Evolutionary conservation across 371 early-diverging fungal species (phyloP).

Genomic region (Circinella minor): DNA sequence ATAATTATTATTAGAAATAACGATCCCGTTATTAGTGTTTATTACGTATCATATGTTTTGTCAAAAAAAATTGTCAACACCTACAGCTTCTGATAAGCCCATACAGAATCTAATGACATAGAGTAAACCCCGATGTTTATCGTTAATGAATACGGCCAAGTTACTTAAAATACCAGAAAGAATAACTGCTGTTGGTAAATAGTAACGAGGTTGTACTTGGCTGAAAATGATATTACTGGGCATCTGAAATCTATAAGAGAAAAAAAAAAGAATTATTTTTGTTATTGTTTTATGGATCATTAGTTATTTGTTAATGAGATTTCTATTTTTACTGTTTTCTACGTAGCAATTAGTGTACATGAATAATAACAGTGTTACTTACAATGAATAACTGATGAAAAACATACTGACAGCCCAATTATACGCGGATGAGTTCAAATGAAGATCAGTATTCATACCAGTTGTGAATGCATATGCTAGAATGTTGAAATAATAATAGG

Average conservation of each 20-base stretch:
- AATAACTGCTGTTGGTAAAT: slow-evolving; percentile 9
- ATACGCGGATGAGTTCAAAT: slow-evolving; percentile 20
- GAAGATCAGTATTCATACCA: slow-evolving; percentile 26
- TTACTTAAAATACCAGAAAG: slow-evolving; percentile 8
- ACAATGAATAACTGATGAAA: slow-evolving; percentile 23
- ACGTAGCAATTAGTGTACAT: no score
- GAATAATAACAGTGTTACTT: slow-evolving; percentile 3
- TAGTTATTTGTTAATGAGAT: no score
- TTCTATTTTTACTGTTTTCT: no score
- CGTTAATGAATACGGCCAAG: not conserved
- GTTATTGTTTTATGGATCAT: not conserved
- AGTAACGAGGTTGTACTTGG: slow-evolving; percentile 7
- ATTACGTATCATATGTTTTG: not conserved
- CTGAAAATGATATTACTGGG: slow-evolving; percentile 15
- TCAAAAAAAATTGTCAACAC: not conserved
- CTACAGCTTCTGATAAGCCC: slow-evolving; percentile 13
- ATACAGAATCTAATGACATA: slow-evolving; percentile 8
- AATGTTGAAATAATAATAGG: not conserved
- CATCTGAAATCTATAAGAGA: slow-evolving; percentile 11
- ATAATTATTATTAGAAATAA: not conserved
- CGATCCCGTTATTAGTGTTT: not conserved
- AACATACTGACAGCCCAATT: slow-evolving; percentile 25
- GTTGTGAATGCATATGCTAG: slow-evolving; percentile 27
- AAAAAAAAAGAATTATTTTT: not conserved
- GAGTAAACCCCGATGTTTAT: slow-evolving; percentile 4